Percentiles rank a stretch among this genome's conserved stretches.
Conservation (phyloP, 2,329 filamentous ascomycete genomes). For the Colletotrichum shisoi region DNA sequence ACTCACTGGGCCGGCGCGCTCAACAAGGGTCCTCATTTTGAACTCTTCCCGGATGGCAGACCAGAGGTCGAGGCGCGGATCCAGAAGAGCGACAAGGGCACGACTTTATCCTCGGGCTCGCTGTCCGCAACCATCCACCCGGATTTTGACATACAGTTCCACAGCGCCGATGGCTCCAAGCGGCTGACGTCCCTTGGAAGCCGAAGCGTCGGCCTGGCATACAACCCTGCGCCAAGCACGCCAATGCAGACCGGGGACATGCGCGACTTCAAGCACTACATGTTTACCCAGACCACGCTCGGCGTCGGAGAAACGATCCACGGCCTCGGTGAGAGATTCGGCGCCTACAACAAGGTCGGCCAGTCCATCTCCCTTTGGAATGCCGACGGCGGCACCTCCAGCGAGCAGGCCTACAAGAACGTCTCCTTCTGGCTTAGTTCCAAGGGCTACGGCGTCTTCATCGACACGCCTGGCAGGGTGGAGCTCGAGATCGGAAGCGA, state of each 20-base stretch:
- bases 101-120: conserved; percentile 49
- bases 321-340: conserved; percentile 79
- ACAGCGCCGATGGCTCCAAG: conserved; percentile 49
- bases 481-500: conserved; percentile 79
- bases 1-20: conserved; percentile 53
- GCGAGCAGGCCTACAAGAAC: conserved; percentile 77
- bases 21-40: conserved; percentile 51
- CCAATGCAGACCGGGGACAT: conserved; percentile 49
- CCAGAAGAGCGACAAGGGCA: conserved; percentile 47
- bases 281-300: conserved; percentile 64
- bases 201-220: conserved; percentile 53
- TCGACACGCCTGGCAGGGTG: conserved; percentile 73
- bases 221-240: conserved; percentile 47
- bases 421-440: conserved; percentile 74
- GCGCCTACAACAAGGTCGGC: conserved; percentile 78
- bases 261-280: conserved; percentile 61
- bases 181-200: conserved; percentile 51
- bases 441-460: conserved; percentile 78
- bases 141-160: conserved; percentile 52
- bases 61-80: conserved; percentile 45
- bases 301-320: conserved; percentile 72
- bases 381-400: conserved; percentile 70
- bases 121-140: conserved; percentile 50
- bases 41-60: conserved; percentile 51
- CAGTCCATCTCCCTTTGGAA: conserved; percentile 73